Base-by-base conservation (phyloP, 345 rosid species). In the Punica granatum region DNA sequence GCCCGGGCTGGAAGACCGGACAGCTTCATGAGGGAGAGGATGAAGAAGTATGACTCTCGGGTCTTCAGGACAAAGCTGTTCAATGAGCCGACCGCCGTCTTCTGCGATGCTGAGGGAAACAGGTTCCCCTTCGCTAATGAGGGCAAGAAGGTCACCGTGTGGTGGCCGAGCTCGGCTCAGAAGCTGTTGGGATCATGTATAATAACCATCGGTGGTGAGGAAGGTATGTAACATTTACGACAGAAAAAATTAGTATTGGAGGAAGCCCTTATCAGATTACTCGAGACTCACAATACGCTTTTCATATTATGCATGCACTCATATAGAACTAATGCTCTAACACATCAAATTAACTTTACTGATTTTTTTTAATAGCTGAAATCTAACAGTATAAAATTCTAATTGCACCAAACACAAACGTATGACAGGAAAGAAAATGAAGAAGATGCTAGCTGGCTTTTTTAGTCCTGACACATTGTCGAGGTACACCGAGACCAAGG, bases 81-180 rank as follows among this genome's bases (percentile, higher is more conserved):
- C 30, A 51, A 51, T 7, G 59, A 23, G 59, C 59, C 59, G 3
- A 51, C 59, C 11, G 30, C 59, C 7, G 59, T 51, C 3, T 51
- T 51, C 59, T 51, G 59, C 13, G 59, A 51, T 23, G 59, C 59
- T 12, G 59, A 51, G 59, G 59, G 59, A 7, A 51, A 51, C 30
- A n/a, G 59, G 30, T 51, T 51, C 12, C 59, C 23, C 14, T 51
- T 51, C 59, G 59, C 28, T n/a, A 51, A 51, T 11, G 59, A 51
- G 59, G 59, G 59, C 28, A 51, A 51, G 59, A 51, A 51, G 59
- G 59, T 51, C 30, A 51, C 59, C 0, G 59, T 51, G 30, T 51
- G 59, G 59, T 51, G 59, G 59, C 59, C 59, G 30, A n/a, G 59
- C 59, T 51, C 59, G 30, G 59, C 59, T 2, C 59, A 51, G 30